These are phyloP conservation scores for Colletotrichum theobromicola DNA, from an alignment of 2,329 filamentous ascomycete species.

Conservation along the genomic window DNA sequence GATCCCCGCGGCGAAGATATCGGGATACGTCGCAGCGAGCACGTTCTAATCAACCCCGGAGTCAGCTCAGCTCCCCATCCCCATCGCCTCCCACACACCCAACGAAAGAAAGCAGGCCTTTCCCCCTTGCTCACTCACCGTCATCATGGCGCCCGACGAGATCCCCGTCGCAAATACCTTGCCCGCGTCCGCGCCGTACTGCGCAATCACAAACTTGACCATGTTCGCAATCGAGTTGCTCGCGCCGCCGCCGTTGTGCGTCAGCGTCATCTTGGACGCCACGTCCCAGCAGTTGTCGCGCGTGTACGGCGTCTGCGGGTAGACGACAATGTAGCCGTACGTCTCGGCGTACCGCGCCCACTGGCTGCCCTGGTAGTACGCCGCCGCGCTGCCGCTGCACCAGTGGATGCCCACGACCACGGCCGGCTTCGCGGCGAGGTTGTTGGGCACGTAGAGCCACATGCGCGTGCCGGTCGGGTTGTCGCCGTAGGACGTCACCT, in stretches of 20 bases:
- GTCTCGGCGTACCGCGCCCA: conserved; percentile 60
- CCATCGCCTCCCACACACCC: too few species aligned
- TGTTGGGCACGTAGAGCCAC: conserved; percentile 39
- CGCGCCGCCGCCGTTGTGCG: conserved; percentile 56
- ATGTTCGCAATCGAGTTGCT: conserved; percentile 58
- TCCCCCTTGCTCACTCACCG: too few species aligned
- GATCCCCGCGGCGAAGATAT: conserved; percentile 57
- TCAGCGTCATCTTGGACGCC: conserved; percentile 52
- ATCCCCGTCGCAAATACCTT: conserved; percentile 55
- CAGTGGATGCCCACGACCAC: conserved; percentile 63
- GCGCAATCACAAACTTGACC: conserved; percentile 52
- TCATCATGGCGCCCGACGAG: conserved; percentile 61
- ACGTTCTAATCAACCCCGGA: conserved; percentile 35
- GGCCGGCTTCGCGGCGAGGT: conserved; percentile 44
- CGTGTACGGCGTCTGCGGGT: conserved; percentile 44
- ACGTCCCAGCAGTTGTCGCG: conserved; percentile 63
- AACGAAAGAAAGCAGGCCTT: too few species aligned
- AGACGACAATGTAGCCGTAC: conserved; percentile 60
- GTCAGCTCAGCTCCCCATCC: too few species aligned
- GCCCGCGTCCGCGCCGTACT: conserved; percentile 51
- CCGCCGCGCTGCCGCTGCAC: conserved; percentile 58
- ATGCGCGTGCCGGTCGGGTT: conserved; percentile 21
- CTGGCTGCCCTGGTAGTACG: conserved; percentile 51
- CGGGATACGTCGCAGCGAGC: conserved; percentile 59
- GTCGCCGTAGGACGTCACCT: conserved; percentile 19